phyloP scores from a whole-genome alignment of 495 filamentous ascomycete genomes.

The Parathielavia hyrcaniae region DNA sequence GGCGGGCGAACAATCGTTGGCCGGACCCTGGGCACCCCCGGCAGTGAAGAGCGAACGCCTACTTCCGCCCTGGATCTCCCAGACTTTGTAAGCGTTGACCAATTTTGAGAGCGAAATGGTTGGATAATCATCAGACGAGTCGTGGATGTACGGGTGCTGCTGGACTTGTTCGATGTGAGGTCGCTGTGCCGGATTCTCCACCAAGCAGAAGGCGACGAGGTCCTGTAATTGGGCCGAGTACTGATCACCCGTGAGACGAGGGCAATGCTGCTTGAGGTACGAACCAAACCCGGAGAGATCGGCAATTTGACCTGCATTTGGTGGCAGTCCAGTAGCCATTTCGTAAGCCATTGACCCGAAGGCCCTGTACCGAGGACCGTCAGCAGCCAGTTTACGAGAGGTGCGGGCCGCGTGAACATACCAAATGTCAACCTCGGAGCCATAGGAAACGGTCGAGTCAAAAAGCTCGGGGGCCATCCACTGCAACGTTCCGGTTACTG shows the following conservation, averaged over 20 bases:
- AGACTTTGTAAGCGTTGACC: conserved; percentile 73
- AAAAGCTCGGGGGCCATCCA: conserved; percentile 97
- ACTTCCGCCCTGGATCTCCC: conserved; percentile 79
- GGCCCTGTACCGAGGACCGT: too few relatives aligned
- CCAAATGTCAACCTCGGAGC: conserved; percentile 84
- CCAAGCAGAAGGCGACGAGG: conserved; percentile 72
- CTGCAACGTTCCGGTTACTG: conserved; percentile 88
- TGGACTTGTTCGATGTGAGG: conserved; percentile 63
- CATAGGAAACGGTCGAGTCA: conserved; percentile 49
- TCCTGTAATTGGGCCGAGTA: conserved; percentile 68
- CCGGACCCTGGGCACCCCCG: conserved; percentile 60
- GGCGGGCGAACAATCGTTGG: conserved; percentile 35
- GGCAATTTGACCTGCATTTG: conserved; percentile 45
- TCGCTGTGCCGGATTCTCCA: conserved; percentile 65
- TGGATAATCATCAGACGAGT: conserved; percentile 63
- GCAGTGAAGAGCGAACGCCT: conserved; percentile 74
- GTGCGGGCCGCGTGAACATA: too few relatives aligned
- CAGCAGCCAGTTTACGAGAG: too few relatives aligned
- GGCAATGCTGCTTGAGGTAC: conserved; percentile 55
- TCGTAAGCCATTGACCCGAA: conserved; percentile 88
- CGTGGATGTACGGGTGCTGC: conserved; percentile 55
- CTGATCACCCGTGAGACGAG: conserved; percentile 69
- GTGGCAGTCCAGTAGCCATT: conserved; percentile 83
- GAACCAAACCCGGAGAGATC: conserved; percentile 58
- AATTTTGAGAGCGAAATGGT: conserved; percentile 62